These are phyloP conservation scores for Malus fusca DNA, from an alignment of 306 rosid species.

Conservation along the genomic window DNA sequence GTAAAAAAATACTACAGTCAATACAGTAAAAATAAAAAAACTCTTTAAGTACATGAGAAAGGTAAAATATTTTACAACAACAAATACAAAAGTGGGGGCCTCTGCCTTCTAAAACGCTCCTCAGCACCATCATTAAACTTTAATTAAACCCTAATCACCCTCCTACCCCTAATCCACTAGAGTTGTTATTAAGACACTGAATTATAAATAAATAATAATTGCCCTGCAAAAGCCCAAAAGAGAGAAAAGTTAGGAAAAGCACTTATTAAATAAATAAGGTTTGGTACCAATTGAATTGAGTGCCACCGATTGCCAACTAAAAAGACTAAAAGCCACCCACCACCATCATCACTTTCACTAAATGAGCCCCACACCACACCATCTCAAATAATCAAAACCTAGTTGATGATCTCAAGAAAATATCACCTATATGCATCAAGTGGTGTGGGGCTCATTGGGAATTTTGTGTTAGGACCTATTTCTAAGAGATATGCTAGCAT, in stretches of 20 bases:
- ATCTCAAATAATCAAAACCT: background rate
- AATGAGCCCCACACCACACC: background rate
- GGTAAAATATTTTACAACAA: background rate
- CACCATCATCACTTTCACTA: background rate
- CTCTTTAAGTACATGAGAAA: background rate
- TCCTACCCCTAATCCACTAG: background rate
- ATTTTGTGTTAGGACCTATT: constrained; percentile 6
- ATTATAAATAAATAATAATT: background rate
- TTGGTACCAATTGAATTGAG: background rate
- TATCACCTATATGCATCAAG: background rate
- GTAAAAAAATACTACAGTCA: background rate
- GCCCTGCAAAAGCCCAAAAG: constrained; percentile 16
- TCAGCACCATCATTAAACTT: background rate
- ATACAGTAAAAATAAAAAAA: background rate
- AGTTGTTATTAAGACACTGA: constrained; percentile 3
- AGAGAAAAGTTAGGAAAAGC: background rate
- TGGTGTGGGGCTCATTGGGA: background rate
- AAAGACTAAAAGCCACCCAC: constrained; percentile 3
- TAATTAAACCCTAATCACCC: background rate
- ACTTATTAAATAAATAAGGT: background rate
- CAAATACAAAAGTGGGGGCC: background rate
- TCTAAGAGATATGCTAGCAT: background rate
- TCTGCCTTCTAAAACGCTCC: background rate
- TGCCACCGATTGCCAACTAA: background rate
- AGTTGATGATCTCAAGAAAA: constrained; percentile 7